Conservation (phyloP, 345 rosid genomes). For the Pseudoturritis turrita region DNA sequence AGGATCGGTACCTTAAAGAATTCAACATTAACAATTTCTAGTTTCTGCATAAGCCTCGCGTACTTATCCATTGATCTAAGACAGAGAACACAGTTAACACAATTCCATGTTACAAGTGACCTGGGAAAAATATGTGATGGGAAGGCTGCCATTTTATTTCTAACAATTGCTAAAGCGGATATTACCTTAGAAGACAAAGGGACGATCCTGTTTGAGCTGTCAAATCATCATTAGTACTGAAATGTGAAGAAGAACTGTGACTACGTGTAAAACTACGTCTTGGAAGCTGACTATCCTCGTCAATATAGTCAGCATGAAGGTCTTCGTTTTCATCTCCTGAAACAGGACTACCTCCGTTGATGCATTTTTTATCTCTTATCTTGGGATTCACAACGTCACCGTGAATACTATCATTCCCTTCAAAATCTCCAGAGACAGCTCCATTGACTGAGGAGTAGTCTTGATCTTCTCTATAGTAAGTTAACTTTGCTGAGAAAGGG, state of each 20-base stretch:
- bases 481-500: conserved; percentile 68
- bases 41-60: conserved; percentile 97
- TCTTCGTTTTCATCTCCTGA: conserved; percentile 95
- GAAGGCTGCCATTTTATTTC: conserved; percentile 2
- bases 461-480: conserved; percentile 41
- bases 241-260: conserved; percentile 38
- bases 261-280: conserved; percentile 69
- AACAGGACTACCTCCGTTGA: conserved; percentile 51
- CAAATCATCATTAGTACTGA: conserved; percentile 67
- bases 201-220: conserved; percentile 93
- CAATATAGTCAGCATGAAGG: conserved; percentile 94
- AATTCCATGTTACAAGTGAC: not conserved
- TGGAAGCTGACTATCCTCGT: conserved; percentile 98
- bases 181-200: conserved; percentile 88
- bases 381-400: conserved; percentile 39
- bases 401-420: conserved; percentile 40
- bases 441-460: conserved; percentile 44
- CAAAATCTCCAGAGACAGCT: conserved; percentile 38
- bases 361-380: conserved; percentile 34
- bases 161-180: conserved; percentile 7
- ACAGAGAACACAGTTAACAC: conserved; percentile 28
- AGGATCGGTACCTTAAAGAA: conserved; percentile 70
- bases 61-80: conserved; percentile 96
- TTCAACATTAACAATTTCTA: conserved; percentile 85
- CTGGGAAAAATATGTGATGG: not conserved